These are phyloP conservation scores for Byssochlamys sp. DNA, from an alignment of 2,329 filamentous ascomycete genomes.

Conservation along the genomic window DNA sequence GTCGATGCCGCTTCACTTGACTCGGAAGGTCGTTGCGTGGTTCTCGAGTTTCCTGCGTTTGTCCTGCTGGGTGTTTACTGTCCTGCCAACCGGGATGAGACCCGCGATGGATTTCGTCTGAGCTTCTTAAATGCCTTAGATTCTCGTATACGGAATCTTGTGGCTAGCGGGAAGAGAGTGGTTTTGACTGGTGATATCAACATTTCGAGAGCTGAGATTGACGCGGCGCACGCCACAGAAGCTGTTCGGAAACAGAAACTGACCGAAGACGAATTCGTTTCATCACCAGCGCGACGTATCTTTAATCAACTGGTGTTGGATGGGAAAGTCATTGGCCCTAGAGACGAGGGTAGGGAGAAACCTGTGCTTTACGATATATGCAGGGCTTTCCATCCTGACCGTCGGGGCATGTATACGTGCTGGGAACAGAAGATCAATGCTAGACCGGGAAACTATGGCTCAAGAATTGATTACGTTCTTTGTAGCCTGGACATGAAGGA, in stretches of 20 bases:
- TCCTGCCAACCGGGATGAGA: slow-evolving; percentile 78
- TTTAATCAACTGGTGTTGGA: slow-evolving; percentile 78
- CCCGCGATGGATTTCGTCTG: slow-evolving; percentile 69
- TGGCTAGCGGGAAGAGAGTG: slow-evolving; percentile 70
- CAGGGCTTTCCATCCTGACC: slow-evolving; percentile 66
- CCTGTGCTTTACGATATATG: slow-evolving; percentile 76
- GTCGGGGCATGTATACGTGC: slow-evolving; percentile 88
- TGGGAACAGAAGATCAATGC: slow-evolving; percentile 94
- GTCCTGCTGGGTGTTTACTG: slow-evolving; percentile 88
- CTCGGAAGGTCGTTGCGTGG: slow-evolving; percentile 80
- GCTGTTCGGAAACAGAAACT: slow-evolving; percentile 60
- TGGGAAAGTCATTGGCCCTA: slow-evolving; percentile 54
- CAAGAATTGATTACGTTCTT: slow-evolving; percentile 86
- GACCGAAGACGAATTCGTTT: slow-evolving; percentile 62
- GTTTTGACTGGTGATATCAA: slow-evolving; percentile 84
- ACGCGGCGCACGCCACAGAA: slow-evolving; percentile 67
- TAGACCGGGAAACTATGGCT: slow-evolving; percentile 88
- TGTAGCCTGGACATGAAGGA: slow-evolving; percentile 67
- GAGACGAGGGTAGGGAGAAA: slow-evolving; percentile 59
- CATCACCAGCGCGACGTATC: slow-evolving; percentile 60
- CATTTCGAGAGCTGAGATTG: slow-evolving; percentile 58
- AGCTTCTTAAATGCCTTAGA: slow-evolving; percentile 74
- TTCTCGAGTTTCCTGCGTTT: slow-evolving; percentile 89
- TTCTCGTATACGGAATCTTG: slow-evolving; percentile 71
- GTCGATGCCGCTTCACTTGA: slow-evolving; percentile 68